Evolutionary conservation across 148 eudicot species (phyloP).

Genomic region (Heliosperma pusillum): DNA sequence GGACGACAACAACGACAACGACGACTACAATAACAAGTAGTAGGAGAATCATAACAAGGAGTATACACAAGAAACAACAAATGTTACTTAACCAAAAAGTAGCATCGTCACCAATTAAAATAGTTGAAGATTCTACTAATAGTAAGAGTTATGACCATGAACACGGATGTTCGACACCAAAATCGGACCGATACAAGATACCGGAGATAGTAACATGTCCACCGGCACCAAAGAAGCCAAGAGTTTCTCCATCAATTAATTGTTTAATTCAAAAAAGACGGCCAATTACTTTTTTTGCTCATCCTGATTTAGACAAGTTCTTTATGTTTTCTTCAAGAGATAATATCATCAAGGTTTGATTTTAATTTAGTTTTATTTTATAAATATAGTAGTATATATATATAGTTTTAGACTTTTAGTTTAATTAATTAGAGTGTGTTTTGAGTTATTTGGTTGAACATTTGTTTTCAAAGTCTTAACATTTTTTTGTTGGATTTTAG

Average conservation of each 20-base stretch:
- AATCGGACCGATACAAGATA: slow-evolving; percentile 38
- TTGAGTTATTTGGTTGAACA: neutral
- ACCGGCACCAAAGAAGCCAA: slow-evolving; percentile 51
- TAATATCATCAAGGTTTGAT: slow-evolving; percentile 30
- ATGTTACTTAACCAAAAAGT: slow-evolving; percentile 1
- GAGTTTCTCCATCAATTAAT: slow-evolving; percentile 4
- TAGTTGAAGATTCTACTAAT: neutral
- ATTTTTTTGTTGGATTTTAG: neutral
- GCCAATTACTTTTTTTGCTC: slow-evolving; percentile 42
- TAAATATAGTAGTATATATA: neutral
- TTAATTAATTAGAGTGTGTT: neutral
- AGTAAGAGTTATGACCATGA: neutral
- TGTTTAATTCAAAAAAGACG: slow-evolving; percentile 21
- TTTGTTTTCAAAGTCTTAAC: neutral
- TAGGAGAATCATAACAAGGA: slow-evolving; percentile 11
- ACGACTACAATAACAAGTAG: neutral
- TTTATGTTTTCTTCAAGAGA: slow-evolving; percentile 35
- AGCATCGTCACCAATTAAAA: neutral
- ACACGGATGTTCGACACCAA: slow-evolving; percentile 42
- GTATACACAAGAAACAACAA: slow-evolving; percentile 14
- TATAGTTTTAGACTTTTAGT: too few species aligned
- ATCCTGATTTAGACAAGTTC: slow-evolving; percentile 50
- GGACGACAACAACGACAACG: slow-evolving; percentile 6
- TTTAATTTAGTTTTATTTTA: neutral
- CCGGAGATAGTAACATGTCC: slow-evolving; percentile 52